phyloP scores from a whole-genome alignment of 2,329 filamentous ascomycete species.

The Phialocephala subalpina region DNA sequence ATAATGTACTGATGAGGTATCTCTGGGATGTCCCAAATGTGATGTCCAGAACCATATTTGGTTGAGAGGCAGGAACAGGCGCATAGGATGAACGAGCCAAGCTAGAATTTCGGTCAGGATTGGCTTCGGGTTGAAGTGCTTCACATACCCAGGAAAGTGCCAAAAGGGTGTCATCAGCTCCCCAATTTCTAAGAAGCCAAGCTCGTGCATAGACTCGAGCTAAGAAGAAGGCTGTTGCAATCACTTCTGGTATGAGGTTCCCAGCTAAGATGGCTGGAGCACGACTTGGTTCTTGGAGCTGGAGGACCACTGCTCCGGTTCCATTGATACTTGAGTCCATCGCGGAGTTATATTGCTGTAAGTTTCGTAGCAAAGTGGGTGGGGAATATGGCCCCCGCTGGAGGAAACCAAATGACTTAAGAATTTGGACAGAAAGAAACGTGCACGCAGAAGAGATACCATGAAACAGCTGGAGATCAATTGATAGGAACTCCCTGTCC shows the following conservation, averaged over 20 bases:
- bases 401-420: neutral
- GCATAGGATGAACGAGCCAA: slow-evolving; percentile 1
- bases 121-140: too few species aligned
- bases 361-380: too few species aligned
- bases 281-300: neutral
- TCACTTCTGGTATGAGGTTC: neutral
- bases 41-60: slow-evolving; percentile 24
- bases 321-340: neutral
- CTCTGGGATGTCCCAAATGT: slow-evolving; percentile 8
- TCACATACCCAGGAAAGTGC: neutral
- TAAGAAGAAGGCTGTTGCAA: slow-evolving; percentile 3
- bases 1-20: neutral
- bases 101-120: neutral
- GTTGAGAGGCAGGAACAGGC: neutral
- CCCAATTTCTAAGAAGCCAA: neutral
- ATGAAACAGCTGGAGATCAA: neutral
- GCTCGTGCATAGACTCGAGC: neutral
- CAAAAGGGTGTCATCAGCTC: slow-evolving; percentile 1
- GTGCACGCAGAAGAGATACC: neutral
- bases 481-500: neutral
- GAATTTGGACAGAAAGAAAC: neutral
- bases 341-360: neutral
- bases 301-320: neutral
- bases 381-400: neutral
- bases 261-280: slow-evolving; percentile 2